A percentile compares a stretch with the other conserved stretches of the same genome.
Conservation (phyloP, 2,329 filamentous ascomycete species). For the Calonectria honghensis region DNA sequence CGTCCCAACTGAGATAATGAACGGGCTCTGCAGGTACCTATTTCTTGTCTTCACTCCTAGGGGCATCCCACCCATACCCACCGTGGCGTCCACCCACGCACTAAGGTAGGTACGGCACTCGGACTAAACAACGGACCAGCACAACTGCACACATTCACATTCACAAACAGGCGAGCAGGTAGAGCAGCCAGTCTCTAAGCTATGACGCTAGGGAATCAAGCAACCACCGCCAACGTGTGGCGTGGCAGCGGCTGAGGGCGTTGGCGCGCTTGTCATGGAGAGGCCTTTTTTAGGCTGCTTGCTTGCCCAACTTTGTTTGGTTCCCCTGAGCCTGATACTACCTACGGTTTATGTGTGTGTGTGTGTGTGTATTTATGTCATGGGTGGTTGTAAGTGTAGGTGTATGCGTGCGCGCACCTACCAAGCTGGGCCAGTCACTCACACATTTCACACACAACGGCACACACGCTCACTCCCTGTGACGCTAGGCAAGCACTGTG, state of each 20-base stretch:
- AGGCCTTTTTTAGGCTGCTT: slow-evolving; percentile 32
- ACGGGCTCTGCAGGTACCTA: slow-evolving; percentile 19
- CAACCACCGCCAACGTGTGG: slow-evolving; percentile 17
- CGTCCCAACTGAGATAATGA: not conserved
- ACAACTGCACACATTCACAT: slow-evolving; percentile 12
- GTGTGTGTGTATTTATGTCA: slow-evolving; percentile 24
- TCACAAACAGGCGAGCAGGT: not conserved
- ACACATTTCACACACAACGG: not conserved
- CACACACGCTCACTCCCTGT: not conserved
- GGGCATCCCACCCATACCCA: slow-evolving; percentile 31
- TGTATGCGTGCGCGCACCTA: slow-evolving; percentile 26
- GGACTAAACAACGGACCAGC: not conserved
- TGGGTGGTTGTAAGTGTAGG: slow-evolving; percentile 27
- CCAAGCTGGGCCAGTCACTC: not conserved
- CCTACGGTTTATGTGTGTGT: slow-evolving; percentile 23
- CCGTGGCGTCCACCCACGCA: slow-evolving; percentile 36
- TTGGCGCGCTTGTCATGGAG: not conserved
- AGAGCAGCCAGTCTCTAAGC: not conserved
- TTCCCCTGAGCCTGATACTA: slow-evolving; percentile 48
- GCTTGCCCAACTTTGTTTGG: slow-evolving; percentile 30
- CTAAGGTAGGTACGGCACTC: slow-evolving; percentile 40
- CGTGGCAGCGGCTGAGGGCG: slow-evolving; percentile 21
- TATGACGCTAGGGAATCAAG: slow-evolving; percentile 23
- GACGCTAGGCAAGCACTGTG: not conserved
- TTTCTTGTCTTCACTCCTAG: slow-evolving; percentile 6